Conservation (phyloP, 257 asterid species). For the Schizonepeta tenuifolia region DNA sequence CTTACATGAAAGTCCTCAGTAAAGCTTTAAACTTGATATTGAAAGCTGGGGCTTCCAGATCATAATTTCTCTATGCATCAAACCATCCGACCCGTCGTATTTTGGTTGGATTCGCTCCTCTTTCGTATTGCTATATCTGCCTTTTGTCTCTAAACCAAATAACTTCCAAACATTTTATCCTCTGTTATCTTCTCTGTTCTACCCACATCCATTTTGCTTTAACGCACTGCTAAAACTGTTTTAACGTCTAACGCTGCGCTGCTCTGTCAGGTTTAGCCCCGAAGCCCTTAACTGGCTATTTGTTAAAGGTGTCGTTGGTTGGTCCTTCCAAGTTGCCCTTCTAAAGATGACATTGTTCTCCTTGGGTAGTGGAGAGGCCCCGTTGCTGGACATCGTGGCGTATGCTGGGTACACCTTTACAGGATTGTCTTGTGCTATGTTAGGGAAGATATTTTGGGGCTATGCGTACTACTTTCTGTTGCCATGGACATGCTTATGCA, state of each 20-base stretch:
- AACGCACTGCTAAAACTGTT: neutral
- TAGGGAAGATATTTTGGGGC: conserved; percentile 51
- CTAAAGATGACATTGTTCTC: conserved; percentile 55
- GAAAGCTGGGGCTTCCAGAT: neutral
- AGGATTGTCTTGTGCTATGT: conserved; percentile 50
- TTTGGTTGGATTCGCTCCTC: neutral
- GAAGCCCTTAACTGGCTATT: conserved; percentile 60
- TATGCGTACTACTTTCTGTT: conserved; percentile 53
- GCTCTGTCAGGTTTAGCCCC: conserved; percentile 55
- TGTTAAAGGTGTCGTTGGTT: conserved; percentile 52
- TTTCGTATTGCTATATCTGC: conserved; percentile 1
- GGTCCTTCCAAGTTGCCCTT: conserved; percentile 58
- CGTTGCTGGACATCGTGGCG: conserved; percentile 58
- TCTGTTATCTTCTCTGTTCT: neutral
- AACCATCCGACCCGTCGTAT: neutral
- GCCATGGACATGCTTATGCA: conserved; percentile 61
- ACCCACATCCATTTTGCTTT: neutral
- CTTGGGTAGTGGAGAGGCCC: conserved; percentile 62
- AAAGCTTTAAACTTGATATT: neutral
- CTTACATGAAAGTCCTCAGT: neutral
- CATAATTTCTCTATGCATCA: neutral
- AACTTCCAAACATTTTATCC: neutral
- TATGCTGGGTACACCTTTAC: conserved; percentile 60
- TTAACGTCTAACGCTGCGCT: neutral
- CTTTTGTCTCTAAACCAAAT: neutral